A percentile compares a stretch with the other conserved stretches of the same genome.
These are phyloP conservation scores for Pythium apleroticum DNA, from an alignment of 352 stramenopile species.

Conservation along the genomic window DNA sequence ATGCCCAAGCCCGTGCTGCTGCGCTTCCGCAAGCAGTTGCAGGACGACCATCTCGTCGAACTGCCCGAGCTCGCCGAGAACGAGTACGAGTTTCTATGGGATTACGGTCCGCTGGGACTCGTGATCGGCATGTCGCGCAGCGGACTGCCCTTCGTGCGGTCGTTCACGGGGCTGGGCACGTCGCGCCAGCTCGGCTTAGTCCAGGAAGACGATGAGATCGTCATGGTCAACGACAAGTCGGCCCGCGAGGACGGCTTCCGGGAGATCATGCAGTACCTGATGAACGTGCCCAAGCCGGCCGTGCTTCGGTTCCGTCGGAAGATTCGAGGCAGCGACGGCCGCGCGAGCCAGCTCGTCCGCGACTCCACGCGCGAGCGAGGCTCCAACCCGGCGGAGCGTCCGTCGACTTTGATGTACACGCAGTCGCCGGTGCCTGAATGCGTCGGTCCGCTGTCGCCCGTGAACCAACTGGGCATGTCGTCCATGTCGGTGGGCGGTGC, in stretches of 20 bases:
- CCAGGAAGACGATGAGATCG: conserved; percentile 76
- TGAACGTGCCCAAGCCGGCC: conserved; percentile 80
- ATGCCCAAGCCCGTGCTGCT: conserved; percentile 79
- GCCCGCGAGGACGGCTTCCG: conserved; percentile 59
- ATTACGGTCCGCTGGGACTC: conserved; percentile 71
- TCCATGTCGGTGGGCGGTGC: background rate
- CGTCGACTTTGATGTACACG: conserved; percentile 12
- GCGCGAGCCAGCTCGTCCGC: conserved; percentile 10
- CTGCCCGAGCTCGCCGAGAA: conserved; percentile 52
- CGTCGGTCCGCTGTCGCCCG: conserved; percentile 10
- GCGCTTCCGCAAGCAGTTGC: conserved; percentile 63
- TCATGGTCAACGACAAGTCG: conserved; percentile 72
- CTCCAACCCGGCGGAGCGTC: background rate
- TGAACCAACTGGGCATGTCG: conserved; percentile 7
- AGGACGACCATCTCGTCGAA: conserved; percentile 46
- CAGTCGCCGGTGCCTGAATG: conserved; percentile 13
- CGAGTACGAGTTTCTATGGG: conserved; percentile 87
- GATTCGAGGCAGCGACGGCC: conserved; percentile 4
- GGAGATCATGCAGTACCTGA: conserved; percentile 84
- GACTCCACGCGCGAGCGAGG: background rate
- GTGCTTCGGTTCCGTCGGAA: conserved; percentile 70
- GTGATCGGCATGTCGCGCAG: conserved; percentile 59
- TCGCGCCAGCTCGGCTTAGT: conserved; percentile 69
- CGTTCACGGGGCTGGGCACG: conserved; percentile 79
- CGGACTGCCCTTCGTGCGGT: conserved; percentile 71